Evolutionary conservation across 148 eudicot genomes (phyloP), one percentile per base, ranked within the genome.

Genomic region (Arbutus unedo): DNA sequence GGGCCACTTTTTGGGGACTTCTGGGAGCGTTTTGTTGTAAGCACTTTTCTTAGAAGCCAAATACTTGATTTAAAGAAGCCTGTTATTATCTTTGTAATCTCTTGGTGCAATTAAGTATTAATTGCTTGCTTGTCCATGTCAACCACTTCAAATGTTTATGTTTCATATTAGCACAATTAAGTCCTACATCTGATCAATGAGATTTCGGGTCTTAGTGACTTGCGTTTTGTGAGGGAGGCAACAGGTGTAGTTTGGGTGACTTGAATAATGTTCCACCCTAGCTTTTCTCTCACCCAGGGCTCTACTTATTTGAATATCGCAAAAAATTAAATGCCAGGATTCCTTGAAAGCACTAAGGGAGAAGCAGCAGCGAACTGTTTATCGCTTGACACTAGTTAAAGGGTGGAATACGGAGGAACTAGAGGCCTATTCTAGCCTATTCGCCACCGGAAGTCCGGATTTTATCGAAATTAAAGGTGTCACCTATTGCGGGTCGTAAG

Each of bases 401-500:
- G 99, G 99, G 56, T 96, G 99, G 99, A 96, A 96, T 82, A 89
- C 93, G 11, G 99, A 96, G 88, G 99, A 96, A 71, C 76, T 96
- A 54, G 98, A 94, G 82, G 98, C 98, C 43, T 94, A 96, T 90
- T 94, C 82, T 84, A 89, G 87, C 81, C 98, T 96, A 49, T 93
- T 96, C 77, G 80, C 85, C 57, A 77, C 91, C 49, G 98, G 99
- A 56, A 86, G 85, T 82, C 99, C 99, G 15, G 98, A 96, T 90
- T 93, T 96, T 82, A 81, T 96, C 74, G 99, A 96, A 87, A 96
- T 96, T 83, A 94, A 94, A 91, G 99, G 99, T 66, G 99, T 96
- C 45, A 96, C 99, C 53, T 96, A 96, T 79, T 96, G 99, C 89
- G 99, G 99, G 90, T 85, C 98, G 99, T 96, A 90, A 88, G 99